Evolutionary conservation across 768 basidiomycete species (phyloP).

Genomic region (Kwoniella heveanensis): DNA sequence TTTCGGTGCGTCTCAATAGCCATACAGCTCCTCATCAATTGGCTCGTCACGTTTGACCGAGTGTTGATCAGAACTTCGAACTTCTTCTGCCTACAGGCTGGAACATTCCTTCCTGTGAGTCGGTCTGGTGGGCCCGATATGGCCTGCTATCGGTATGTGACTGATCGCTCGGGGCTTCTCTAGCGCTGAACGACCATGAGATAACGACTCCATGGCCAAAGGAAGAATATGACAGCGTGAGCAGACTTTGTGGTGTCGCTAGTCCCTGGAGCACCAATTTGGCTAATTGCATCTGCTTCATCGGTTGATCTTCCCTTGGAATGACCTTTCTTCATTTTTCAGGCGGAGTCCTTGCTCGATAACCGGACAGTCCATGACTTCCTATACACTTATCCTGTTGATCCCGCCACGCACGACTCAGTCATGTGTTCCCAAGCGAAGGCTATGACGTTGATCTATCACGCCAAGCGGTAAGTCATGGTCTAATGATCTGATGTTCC

Average conservation of each 20-base stretch:
- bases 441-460: conserved; percentile 21
- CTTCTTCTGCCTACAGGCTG: conserved; percentile 17
- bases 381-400: conserved; percentile 8
- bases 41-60: too few relatives aligned
- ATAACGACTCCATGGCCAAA: conserved; percentile 43
- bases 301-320: not conserved
- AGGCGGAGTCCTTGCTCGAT: conserved; percentile 21
- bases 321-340: too few relatives aligned
- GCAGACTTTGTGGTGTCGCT: conserved; percentile 5
- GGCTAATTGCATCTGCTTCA: too few relatives aligned
- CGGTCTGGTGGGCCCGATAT: too few relatives aligned
- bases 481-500: not conserved
- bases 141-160: too few relatives aligned
- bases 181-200: conserved; percentile 39
- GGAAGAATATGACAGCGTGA: conserved; percentile 31
- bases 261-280: too few relatives aligned
- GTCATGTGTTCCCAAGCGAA: conserved; percentile 16
- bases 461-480: conserved; percentile 21
- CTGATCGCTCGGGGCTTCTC: not conserved
- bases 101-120: conserved; percentile 25
- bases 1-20: conserved; percentile 23
- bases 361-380: conserved; percentile 26
- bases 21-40: too few relatives aligned
- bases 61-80: too few relatives aligned
- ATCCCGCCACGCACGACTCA: conserved; percentile 14